Percentiles rank a stretch among this genome's conserved stretches.
Conservation (phyloP, 345 rosid genomes). For the Alliaria petiolata region DNA sequence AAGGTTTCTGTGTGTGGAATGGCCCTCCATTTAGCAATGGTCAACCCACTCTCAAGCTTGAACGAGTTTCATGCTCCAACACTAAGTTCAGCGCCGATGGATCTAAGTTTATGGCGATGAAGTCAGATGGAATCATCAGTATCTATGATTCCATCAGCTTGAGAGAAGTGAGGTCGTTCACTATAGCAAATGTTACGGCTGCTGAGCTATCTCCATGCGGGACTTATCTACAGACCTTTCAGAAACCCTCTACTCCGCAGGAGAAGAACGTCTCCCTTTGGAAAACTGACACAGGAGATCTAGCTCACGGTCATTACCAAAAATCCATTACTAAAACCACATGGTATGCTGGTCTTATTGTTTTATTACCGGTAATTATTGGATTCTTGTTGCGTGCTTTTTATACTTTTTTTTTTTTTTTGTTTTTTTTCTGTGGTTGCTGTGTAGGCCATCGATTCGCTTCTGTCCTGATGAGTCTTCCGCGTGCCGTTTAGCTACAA, state of each 20-base stretch:
- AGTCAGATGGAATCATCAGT: conserved; percentile 45
- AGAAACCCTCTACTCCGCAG: conserved; percentile 68
- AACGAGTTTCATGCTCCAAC: conserved; percentile 54
- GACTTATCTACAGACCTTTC: conserved; percentile 85
- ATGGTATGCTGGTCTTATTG: conserved; percentile 42
- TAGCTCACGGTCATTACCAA: conserved; percentile 66
- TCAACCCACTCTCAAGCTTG: conserved; percentile 61
- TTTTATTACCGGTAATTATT: neutral
- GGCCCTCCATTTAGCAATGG: conserved; percentile 75
- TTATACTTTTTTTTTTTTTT: neutral
- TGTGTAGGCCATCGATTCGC: conserved; percentile 71
- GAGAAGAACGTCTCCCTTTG: conserved; percentile 76
- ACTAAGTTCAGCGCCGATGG: conserved; percentile 75
- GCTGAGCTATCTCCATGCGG: conserved; percentile 72
- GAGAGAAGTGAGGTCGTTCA: conserved; percentile 57
- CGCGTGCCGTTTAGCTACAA: conserved; percentile 80
- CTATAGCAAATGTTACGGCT: conserved; percentile 53
- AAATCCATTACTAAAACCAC: conserved; percentile 74
- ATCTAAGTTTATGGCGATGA: conserved; percentile 62
- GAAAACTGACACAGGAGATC: conserved; percentile 60
- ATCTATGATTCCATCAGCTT: conserved; percentile 59
- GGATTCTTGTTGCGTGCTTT: neutral
- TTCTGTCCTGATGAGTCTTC: conserved; percentile 82
- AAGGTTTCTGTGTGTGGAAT: conserved; percentile 69
- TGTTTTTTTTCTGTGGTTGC: conserved; percentile 16